phyloP scores from a whole-genome alignment of 805 yeast genomes.

The Kluyveromyces starmeri region DNA sequence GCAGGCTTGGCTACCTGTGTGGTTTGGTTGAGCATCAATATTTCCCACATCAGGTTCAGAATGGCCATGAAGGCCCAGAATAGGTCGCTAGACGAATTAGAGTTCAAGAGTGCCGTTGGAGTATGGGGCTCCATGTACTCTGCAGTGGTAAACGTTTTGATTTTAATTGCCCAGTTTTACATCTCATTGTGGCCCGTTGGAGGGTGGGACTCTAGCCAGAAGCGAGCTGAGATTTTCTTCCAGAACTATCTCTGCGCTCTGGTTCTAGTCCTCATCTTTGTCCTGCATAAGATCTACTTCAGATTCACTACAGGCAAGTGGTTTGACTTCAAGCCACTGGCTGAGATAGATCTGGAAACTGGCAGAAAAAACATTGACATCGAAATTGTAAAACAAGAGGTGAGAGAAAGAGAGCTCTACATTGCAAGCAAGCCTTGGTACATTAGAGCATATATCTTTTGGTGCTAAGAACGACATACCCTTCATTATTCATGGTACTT shows the following conservation, averaged over 20 bases:
- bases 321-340: slow-evolving; percentile 28
- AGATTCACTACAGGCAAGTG: slow-evolving; percentile 14
- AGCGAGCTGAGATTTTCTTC: slow-evolving; percentile 44
- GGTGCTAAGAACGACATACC: slow-evolving; percentile 36
- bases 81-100: slow-evolving; percentile 11
- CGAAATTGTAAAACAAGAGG: slow-evolving; percentile 37
- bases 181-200: slow-evolving; percentile 56
- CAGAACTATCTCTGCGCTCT: slow-evolving; percentile 48
- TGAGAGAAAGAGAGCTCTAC: slow-evolving; percentile 34
- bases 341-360: slow-evolving; percentile 44
- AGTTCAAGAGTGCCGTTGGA: slow-evolving; percentile 34
- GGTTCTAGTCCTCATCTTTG: slow-evolving; percentile 40
- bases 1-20: slow-evolving; percentile 49
- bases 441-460: slow-evolving; percentile 30
- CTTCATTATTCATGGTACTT: no score
- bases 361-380: slow-evolving; percentile 44
- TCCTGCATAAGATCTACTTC: slow-evolving; percentile 40
- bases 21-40: slow-evolving; percentile 49
- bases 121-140: slow-evolving; percentile 50
- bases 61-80: slow-evolving; percentile 40
- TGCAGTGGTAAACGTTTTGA: slow-evolving; percentile 38
- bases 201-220: slow-evolving; percentile 21
- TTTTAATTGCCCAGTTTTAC: slow-evolving; percentile 63
- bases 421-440: slow-evolving; percentile 33
- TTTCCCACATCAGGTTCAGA: slow-evolving; percentile 49